Conservation (phyloP, 495 filamentous ascomycete species). For the Elaphomyces granulatus region DNA sequence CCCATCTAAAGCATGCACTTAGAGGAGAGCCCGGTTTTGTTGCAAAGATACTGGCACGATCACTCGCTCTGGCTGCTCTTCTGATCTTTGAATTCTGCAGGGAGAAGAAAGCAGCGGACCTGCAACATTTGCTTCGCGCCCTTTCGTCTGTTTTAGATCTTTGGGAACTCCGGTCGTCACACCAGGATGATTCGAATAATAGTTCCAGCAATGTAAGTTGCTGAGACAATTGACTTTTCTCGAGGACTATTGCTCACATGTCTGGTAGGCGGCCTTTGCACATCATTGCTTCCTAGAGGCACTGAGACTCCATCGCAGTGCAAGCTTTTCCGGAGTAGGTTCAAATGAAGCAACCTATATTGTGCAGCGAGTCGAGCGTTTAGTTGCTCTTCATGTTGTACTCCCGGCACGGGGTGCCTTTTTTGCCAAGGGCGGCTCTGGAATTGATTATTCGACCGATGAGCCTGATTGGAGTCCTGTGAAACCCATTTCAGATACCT, state of each 20-base stretch:
- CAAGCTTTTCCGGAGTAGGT: conserved; percentile 21
- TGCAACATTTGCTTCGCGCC: conserved; percentile 29
- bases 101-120: conserved; percentile 23
- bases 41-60: conserved; percentile 30
- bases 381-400: conserved; percentile 57
- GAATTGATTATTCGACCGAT: conserved; percentile 31
- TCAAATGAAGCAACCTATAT: conserved; percentile 27
- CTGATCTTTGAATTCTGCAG: conserved; percentile 22
- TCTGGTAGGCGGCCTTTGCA: conserved; percentile 22
- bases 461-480: conserved; percentile 33
- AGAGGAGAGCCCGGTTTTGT: conserved; percentile 32
- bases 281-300: conserved; percentile 27
- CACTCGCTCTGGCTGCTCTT: conserved; percentile 23
- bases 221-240: not conserved
- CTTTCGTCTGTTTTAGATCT: conserved; percentile 26
- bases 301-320: conserved; percentile 23
- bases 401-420: conserved; percentile 48
- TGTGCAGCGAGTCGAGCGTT: conserved; percentile 38
- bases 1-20: conserved; percentile 39
- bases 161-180: conserved; percentile 32
- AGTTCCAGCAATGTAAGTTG: conserved; percentile 28
- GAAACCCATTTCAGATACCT: conserved; percentile 28
- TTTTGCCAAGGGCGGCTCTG: conserved; percentile 28
- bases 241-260: not conserved
- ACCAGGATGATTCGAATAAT: conserved; percentile 24